Base-by-base conservation (phyloP, 2,329 filamentous ascomycete species). In the Talaromyces marneffei region DNA sequence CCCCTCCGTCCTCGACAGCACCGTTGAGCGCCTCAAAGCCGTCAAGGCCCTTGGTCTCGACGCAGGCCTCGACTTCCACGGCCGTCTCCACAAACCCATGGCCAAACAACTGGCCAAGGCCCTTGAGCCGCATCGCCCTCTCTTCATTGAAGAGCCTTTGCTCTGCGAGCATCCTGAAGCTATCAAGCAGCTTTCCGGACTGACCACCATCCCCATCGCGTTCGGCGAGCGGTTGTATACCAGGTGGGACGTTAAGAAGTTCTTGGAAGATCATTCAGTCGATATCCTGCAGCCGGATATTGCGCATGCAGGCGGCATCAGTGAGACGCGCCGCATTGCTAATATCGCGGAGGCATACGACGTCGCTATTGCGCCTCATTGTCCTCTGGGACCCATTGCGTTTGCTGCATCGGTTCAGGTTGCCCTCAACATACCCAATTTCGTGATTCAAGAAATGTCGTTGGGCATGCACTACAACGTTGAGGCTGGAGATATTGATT, bases 101-200 rank as follows among this genome's bases (percentile, higher is more conserved):
- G 89, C 88, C 0, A 90, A 89, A 66, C 89, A 92, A 66, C 80
- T 92, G 2, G 87, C 87, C 1, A 82, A 82, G 61, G 79, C 82
- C 0, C 79, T 92, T 0, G 87, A 88, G 64, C 87, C 87, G 0
- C 82, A 89, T 65, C 79, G 80, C 1, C 89, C 88, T 0, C 76
- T 92, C n/a, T 92, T 91, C 71, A 86, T 92, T 46, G 89, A 91
- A 70, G 88, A 91, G 66, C 88, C 88, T 0, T 75, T 91, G 1
- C 79, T 91, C 0, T 87, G 83, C 0, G 89, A 92, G 68, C 86
- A 91, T 62, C 77, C 81, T 0, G 86, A 86, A 58, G 86, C 81
- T 0, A 85, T 90, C 68, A 87, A 85, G 66, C 81, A 84, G 48
- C 76, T 89, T 3, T 79, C 82, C 0, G 74, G 79, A 39, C 77